A percentile compares a stretch with the other conserved stretches of the same genome.
Evolutionary conservation across 2,329 filamentous ascomycete genomes (phyloP).

Genomic region (Pseudogymnoascus sp.): DNA sequence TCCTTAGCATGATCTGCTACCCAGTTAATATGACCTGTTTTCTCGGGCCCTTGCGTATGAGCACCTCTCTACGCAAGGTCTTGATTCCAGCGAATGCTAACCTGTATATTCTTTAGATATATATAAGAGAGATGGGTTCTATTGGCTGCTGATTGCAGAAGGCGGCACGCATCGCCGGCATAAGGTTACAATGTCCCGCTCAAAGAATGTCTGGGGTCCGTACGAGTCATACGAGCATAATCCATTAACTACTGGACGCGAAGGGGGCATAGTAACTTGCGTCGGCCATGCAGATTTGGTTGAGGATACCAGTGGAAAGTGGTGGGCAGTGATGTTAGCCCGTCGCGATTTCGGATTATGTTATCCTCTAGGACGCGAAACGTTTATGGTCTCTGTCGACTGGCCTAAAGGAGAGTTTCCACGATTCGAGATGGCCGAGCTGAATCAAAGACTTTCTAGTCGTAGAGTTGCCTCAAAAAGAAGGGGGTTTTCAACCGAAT

Average conservation of each 20-base stretch:
- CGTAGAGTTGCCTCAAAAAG: neutral
- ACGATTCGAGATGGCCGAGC: constrained; percentile 14
- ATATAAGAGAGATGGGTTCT: constrained; percentile 38
- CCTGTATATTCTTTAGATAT: constrained; percentile 26
- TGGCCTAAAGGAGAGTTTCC: constrained; percentile 27
- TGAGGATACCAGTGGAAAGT: constrained; percentile 29
- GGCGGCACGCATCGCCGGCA: constrained; percentile 40
- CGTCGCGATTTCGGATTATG: constrained; percentile 17
- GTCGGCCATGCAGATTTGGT: constrained; percentile 41
- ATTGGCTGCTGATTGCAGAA: constrained; percentile 43
- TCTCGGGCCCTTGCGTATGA: neutral
- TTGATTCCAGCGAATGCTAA: neutral
- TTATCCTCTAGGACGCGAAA: constrained; percentile 29
- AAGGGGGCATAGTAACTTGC: constrained; percentile 35
- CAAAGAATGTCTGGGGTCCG: constrained; percentile 34
- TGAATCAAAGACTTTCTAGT: constrained; percentile 13
- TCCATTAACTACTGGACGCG: constrained; percentile 38
- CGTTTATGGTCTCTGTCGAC: constrained; percentile 25
- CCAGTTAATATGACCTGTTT: neutral
- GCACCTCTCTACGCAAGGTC: neutral
- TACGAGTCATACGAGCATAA: constrained; percentile 37
- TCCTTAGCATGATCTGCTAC: neutral
- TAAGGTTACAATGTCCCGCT: constrained; percentile 37
- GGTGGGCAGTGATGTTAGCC: constrained; percentile 17
- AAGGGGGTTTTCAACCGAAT: neutral